Percentiles rank a stretch among this genome's conserved stretches.
Conservation (phyloP, 2,329 filamentous ascomycete species). For the Aspergillus alliaceus region DNA sequence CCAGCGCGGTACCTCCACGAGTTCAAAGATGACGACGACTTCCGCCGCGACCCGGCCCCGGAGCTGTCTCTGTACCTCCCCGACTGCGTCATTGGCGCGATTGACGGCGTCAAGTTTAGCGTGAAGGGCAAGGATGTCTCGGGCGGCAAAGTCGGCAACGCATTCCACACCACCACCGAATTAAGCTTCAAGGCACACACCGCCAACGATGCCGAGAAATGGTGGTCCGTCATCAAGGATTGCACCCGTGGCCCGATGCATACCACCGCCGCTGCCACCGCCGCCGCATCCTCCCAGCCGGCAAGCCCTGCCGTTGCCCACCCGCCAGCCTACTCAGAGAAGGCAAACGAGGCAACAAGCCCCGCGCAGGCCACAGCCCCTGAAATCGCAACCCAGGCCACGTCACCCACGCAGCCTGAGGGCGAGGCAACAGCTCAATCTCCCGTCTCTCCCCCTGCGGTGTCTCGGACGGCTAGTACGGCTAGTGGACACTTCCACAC, state of each 20-base stretch:
- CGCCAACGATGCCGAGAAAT: conserved; percentile 75
- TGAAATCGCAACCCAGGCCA: neutral
- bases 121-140: conserved; percentile 93
- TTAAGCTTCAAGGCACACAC: conserved; percentile 86
- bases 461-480: conserved; percentile 11
- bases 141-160: conserved; percentile 73
- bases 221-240: conserved; percentile 70
- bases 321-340: conserved; percentile 29
- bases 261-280: conserved; percentile 10
- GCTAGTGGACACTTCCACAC: neutral
- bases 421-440: neutral
- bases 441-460: conserved; percentile 6
- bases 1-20: conserved; percentile 88
- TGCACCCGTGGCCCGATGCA: conserved; percentile 19
- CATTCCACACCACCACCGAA: conserved; percentile 77
- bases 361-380: neutral
- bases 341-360: conserved; percentile 15
- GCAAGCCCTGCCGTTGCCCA: conserved; percentile 15
- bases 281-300: conserved; percentile 12
- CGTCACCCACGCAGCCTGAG: neutral
- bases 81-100: conserved; percentile 75
- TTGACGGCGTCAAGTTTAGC: conserved; percentile 80
- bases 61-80: conserved; percentile 91
- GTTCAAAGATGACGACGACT: conserved; percentile 87
- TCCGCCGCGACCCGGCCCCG: conserved; percentile 60